Evolutionary conservation across 176 grass and related monocot species (phyloP).

Genomic region (Phoenix dactylifera): DNA sequence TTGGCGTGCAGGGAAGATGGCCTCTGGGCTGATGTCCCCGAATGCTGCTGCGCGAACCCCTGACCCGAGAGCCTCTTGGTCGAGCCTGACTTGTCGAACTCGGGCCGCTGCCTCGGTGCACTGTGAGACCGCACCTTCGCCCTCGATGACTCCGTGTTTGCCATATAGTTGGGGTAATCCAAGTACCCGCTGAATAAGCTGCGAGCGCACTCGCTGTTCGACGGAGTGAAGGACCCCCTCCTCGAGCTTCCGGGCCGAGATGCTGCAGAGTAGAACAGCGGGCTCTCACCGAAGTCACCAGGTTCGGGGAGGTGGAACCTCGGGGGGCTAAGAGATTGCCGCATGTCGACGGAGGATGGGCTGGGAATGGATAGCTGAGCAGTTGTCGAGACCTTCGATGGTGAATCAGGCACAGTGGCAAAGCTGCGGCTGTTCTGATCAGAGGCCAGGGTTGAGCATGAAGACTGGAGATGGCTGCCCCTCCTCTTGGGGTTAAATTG

Average conservation of each 20-base stretch:
- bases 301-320: slow-evolving; percentile 24
- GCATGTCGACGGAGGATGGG: slow-evolving; percentile 56
- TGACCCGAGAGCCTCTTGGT: slow-evolving; percentile 37
- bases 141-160: slow-evolving; percentile 64
- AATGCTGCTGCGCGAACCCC: slow-evolving; percentile 1
- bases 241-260: slow-evolving; percentile 14
- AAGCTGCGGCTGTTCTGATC: slow-evolving; percentile 65
- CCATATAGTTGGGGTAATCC: slow-evolving; percentile 53
- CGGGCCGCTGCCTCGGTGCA: slow-evolving; percentile 46
- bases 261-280: slow-evolving; percentile 15
- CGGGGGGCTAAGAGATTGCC: slow-evolving; percentile 40
- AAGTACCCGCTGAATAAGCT: slow-evolving; percentile 29
- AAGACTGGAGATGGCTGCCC: slow-evolving; percentile 10
- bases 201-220: slow-evolving; percentile 4
- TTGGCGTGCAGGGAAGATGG: slow-evolving; percentile 45
- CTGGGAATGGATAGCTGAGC: slow-evolving; percentile 61
- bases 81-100: slow-evolving; percentile 42
- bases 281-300: slow-evolving; percentile 27
- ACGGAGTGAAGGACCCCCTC: slow-evolving; percentile 1
- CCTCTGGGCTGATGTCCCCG: slow-evolving; percentile 19
- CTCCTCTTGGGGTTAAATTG: slow-evolving; percentile 12
- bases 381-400: slow-evolving; percentile 53
- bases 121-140: slow-evolving; percentile 71
- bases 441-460: background rate
- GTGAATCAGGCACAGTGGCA: slow-evolving; percentile 47